Evolutionary conservation across 2,329 filamentous ascomycete genomes (phyloP).

Genomic region (Dryadomyces quercivorus): DNA sequence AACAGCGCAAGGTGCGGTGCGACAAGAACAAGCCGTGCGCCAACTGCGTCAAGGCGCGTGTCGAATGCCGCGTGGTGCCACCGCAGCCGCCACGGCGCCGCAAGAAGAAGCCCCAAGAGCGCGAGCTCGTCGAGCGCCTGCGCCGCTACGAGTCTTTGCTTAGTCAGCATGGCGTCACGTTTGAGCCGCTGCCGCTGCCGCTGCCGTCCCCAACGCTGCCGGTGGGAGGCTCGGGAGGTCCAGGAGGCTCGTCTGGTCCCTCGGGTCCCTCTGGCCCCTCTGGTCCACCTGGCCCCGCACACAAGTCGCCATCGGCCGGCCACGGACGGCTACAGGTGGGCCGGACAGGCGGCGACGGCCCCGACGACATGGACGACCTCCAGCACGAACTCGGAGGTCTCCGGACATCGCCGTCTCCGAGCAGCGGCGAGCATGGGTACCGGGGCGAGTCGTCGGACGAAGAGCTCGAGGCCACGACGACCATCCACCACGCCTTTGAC

Average conservation of each 20-base stretch:
- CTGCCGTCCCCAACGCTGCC: constrained; percentile 30
- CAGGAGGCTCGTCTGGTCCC: no score
- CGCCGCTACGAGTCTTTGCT: constrained; percentile 56
- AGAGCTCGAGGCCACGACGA: constrained; percentile 39
- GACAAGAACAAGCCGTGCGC: constrained; percentile 61
- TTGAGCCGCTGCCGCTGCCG: constrained; percentile 34
- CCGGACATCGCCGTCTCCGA: constrained; percentile 38
- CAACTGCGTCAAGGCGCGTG: constrained; percentile 51
- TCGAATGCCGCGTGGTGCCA: constrained; percentile 48
- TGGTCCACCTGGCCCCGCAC: no score
- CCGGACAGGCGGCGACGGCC: constrained; percentile 20
- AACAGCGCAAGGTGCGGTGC: constrained; percentile 65
- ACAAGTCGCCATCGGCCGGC: no score
- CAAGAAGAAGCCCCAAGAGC: constrained; percentile 56
- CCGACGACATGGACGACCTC: constrained; percentile 43
- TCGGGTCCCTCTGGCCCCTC: no score
- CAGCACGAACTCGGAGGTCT: constrained; percentile 43
- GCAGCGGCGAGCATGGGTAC: constrained; percentile 17
- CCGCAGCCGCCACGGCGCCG: constrained; percentile 44
- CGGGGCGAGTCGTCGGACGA: constrained; percentile 36
- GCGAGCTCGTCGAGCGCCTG: constrained; percentile 57
- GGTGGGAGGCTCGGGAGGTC: no score
- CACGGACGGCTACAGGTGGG: background rate
- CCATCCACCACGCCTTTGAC: constrained; percentile 46
- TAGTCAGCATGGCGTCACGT: constrained; percentile 52